Base-by-base conservation (phyloP, 2,329 filamentous ascomycete species). In the Ophiostoma ulmi region DNA sequence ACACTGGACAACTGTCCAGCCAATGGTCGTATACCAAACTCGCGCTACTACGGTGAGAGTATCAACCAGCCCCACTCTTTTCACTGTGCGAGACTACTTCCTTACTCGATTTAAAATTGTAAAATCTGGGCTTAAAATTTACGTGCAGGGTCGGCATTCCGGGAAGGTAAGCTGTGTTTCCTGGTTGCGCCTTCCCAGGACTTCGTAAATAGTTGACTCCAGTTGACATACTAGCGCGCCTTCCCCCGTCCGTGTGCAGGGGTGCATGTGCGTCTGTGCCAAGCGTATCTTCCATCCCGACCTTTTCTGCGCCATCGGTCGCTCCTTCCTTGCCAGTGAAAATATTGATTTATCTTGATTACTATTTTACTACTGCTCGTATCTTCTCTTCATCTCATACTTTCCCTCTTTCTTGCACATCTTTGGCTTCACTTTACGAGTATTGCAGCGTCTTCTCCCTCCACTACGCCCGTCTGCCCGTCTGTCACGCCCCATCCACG, bases 1-100 rank as follows among this genome's bases (percentile, higher is more conserved):
- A 26, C 52, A 26, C 52, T 58, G 39, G 39, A 26, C 20, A 58
- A 11, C 52, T 7, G 22, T 5, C 61, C 6, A 66, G 64, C 64
- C 64, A 66, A 66, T 66, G 38, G 64, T 44, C 36, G 35, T 66
- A 66, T 38, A 66, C 64, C 64, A 66, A 66, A 66, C 38, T 44
- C n/a, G 64, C 64, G 38, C 64, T 44, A 66, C 64, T 66, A 66
- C 64, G 36, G 64, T 41, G 64, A 39, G 64, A 66, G 17, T 66
- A 22, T 36, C 52, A 22, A 10, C 39, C 22, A 8, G 10, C 5
- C 14, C 52, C 52, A 58, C 52, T 26, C 52, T 58, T 58, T 14
- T 10, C 52, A 58, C 52, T 26, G 52, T 58, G 52, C 52, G 52
- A 58, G 52, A 17, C 31, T 48, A n/a, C 22, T 26, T 48, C n/a